Conservation (phyloP, 306 rosid genomes). For the Rubus idaeus region DNA sequence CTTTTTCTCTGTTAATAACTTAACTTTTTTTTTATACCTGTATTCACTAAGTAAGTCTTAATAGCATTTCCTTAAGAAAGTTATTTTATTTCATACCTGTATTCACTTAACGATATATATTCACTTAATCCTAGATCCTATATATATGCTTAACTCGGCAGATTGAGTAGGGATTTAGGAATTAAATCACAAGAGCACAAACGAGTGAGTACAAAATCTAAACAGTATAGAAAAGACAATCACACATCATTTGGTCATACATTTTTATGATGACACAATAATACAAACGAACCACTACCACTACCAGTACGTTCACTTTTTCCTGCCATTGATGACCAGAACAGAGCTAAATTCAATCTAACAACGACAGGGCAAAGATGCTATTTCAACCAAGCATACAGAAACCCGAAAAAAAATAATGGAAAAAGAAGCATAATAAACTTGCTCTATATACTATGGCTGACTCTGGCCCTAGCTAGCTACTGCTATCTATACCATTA, state of each 20-base stretch:
- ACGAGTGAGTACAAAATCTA: neutral
- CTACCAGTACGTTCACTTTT: conserved; percentile 10
- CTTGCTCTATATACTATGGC: neutral
- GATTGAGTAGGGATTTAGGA: neutral
- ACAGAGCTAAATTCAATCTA: neutral
- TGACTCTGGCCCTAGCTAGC: conserved; percentile 10
- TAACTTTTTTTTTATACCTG: too few species aligned
- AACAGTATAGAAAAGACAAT: neutral
- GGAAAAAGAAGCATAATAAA: neutral
- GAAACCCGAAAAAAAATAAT: neutral
- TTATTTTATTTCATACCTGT: too few species aligned
- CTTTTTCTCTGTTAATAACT: too few species aligned
- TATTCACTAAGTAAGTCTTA: too few species aligned
- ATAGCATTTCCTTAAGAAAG: too few species aligned
- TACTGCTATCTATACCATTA: conserved; percentile 10
- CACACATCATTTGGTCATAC: neutral
- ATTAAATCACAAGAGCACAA: neutral
- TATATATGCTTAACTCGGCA: neutral
- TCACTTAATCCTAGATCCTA: too few species aligned
- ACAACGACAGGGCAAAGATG: conserved; percentile 2
- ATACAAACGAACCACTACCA: conserved; percentile 5
- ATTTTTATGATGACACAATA: conserved; percentile 4
- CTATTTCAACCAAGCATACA: neutral
- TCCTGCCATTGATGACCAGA: conserved; percentile 3
- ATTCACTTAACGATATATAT: too few species aligned